phyloP scores from a whole-genome alignment of 331 rosid species.

The Pyracantha coccinea region DNA sequence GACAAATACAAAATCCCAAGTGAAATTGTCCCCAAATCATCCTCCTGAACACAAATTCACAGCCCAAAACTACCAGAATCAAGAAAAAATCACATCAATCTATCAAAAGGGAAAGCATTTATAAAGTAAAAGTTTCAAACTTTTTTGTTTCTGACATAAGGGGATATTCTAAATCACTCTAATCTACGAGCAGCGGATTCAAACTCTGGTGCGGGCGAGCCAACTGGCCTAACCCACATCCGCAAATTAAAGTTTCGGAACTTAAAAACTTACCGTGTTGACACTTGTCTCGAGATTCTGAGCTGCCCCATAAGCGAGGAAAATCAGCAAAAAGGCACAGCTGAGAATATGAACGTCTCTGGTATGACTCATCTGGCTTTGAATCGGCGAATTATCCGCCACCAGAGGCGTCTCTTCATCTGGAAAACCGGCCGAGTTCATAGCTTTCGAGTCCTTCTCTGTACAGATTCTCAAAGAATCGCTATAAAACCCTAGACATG shows the following conservation, averaged over 20 bases:
- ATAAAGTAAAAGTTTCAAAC: neutral
- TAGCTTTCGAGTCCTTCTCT: constrained; percentile 7
- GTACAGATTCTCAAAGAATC: constrained; percentile 3
- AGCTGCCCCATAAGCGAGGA: constrained; percentile 88
- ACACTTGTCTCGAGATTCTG: constrained; percentile 81
- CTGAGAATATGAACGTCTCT: constrained; percentile 67
- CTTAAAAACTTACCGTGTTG: constrained; percentile 53
- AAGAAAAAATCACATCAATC: neutral
- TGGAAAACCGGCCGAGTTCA: constrained; percentile 32
- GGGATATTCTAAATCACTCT: too few species aligned
- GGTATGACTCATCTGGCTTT: constrained; percentile 18
- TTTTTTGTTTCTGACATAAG: too few species aligned
- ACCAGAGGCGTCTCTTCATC: constrained; percentile 73
- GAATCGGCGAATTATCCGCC: constrained; percentile 6
- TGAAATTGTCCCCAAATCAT: constrained; percentile 73
- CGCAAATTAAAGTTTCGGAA: neutral
- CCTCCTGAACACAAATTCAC: constrained; percentile 47
- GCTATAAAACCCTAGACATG: neutral
- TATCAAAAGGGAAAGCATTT: neutral
- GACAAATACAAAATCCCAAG: constrained; percentile 79
- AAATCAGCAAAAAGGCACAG: constrained; percentile 59
- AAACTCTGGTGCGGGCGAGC: too few species aligned
- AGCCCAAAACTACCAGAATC: too few species aligned
- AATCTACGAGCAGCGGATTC: too few species aligned
- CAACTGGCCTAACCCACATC: too few species aligned